Conservation (phyloP, 1,139 yeast genomes). For the Suhomyces choctaworum region DNA sequence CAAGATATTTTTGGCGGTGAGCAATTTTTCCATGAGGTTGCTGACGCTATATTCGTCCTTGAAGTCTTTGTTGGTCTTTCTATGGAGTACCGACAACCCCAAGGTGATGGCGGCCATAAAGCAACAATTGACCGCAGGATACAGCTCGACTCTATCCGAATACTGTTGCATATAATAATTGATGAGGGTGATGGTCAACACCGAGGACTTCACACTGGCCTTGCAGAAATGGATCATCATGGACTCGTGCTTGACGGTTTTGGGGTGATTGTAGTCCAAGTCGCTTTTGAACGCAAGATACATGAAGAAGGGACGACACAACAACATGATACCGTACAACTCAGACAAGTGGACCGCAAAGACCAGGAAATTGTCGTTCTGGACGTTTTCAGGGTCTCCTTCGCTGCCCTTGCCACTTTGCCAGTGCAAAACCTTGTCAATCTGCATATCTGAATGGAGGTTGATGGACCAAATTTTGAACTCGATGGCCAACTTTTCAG, state of each 20-base stretch:
- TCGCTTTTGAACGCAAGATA: constrained; percentile 22
- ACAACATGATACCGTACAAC: constrained; percentile 41
- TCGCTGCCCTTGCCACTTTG: constrained; percentile 10
- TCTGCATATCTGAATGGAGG: constrained; percentile 29
- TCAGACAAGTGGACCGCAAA: constrained; percentile 41
- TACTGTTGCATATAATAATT: constrained; percentile 21
- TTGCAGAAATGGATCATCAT: constrained; percentile 26
- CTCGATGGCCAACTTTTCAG: constrained; percentile 41
- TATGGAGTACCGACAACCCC: constrained; percentile 17
- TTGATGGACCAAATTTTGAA: constrained; percentile 40
- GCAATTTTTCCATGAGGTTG: constrained; percentile 15
- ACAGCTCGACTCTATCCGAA: constrained; percentile 18
- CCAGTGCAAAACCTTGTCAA: constrained; percentile 17
- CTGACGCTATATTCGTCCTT: constrained; percentile 16
- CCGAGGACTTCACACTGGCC: constrained; percentile 39
- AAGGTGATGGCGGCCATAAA: constrained; percentile 18
- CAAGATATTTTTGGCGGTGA: constrained; percentile 14
- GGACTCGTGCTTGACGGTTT: constrained; percentile 18
- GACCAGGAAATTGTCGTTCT: constrained; percentile 22
- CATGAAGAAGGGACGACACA: constrained; percentile 49
- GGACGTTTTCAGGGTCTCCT: constrained; percentile 6
- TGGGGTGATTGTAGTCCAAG: constrained; percentile 2
- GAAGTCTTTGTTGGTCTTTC: constrained; percentile 14
- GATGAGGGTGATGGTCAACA: constrained; percentile 35
- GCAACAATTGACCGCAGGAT: constrained; percentile 19